Percentiles rank a stretch among this genome's conserved stretches.
Evolutionary conservation across 2,329 filamentous ascomycete species (phyloP).

Genomic region (Aureobasidium sp.): DNA sequence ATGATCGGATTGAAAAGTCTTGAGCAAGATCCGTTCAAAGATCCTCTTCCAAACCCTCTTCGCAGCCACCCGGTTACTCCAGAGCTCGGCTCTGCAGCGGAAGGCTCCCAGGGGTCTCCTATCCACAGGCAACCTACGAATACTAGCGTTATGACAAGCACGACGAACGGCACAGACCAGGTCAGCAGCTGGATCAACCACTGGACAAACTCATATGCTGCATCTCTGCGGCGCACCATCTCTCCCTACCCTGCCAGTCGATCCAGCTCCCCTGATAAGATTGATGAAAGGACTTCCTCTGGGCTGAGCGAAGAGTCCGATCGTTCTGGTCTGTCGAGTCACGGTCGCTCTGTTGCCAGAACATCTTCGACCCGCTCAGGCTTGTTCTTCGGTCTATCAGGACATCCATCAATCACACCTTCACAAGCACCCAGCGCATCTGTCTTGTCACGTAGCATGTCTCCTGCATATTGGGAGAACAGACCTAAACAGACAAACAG

Average conservation of each 20-base stretch:
- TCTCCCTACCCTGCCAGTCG: conserved; percentile 16
- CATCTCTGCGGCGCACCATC: background rate
- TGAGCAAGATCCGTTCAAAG: conserved; percentile 33
- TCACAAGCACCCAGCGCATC: conserved; percentile 9
- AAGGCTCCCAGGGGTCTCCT: conserved; percentile 6
- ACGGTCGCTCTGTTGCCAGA: conserved; percentile 33
- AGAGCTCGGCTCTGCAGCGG: conserved; percentile 12
- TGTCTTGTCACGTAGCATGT: background rate
- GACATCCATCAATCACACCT: conserved; percentile 12
- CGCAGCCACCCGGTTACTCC: conserved; percentile 26
- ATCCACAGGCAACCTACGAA: conserved; percentile 21
- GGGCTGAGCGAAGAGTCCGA: conserved; percentile 46
- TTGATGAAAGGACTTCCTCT: conserved; percentile 48
- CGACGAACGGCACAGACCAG: conserved; percentile 12
- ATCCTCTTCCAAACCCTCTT: conserved; percentile 29
- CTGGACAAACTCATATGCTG: conserved; percentile 12
- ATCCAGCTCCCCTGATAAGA: conserved; percentile 40
- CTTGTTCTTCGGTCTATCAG: conserved; percentile 12
- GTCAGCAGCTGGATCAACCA: conserved; percentile 23
- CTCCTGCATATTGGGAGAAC: conserved; percentile 1
- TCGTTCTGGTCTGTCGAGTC: conserved; percentile 34
- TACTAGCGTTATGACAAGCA: conserved; percentile 13
- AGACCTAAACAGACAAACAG: background rate
- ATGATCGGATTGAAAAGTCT: conserved; percentile 12
- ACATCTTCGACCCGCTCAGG: conserved; percentile 37